Evolutionary conservation across 176 grass and related monocot genomes (phyloP).

Genomic region (Olyra latifolia): DNA sequence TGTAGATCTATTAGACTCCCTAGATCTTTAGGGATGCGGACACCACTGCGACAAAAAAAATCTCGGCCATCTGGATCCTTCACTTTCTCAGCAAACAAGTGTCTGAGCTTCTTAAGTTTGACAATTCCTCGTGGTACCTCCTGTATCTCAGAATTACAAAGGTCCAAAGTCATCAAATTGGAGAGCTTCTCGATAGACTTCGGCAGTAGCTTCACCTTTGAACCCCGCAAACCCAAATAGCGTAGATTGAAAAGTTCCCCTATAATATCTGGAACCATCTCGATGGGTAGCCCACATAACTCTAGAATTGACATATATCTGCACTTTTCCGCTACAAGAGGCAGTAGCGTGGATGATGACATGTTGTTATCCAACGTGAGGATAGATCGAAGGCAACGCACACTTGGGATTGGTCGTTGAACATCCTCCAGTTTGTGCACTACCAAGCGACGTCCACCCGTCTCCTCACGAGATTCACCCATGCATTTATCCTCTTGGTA

Average conservation of each 20-base stretch:
- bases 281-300: background rate
- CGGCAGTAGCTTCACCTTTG: slow-evolving; percentile 28
- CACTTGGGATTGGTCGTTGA: background rate
- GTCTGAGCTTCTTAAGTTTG: slow-evolving; percentile 12
- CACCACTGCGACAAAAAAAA: background rate
- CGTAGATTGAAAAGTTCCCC: slow-evolving; percentile 33
- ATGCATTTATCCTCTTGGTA: background rate
- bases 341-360: background rate
- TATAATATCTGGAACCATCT: slow-evolving; percentile 13
- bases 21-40: background rate
- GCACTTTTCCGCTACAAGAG: background rate
- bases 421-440: background rate
- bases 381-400: background rate
- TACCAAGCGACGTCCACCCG: background rate
- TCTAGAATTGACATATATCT: slow-evolving; percentile 27
- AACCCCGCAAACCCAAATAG: slow-evolving; percentile 21
- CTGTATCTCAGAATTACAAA: rapidly evolving
- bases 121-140: background rate
- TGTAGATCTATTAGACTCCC: slow-evolving; percentile 9
- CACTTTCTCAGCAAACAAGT: background rate
- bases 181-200: slow-evolving; percentile 8
- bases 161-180: slow-evolving; percentile 1
- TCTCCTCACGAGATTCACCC: background rate
- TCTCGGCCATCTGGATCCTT: rapidly evolving
- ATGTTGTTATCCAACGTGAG: background rate